Conservation (phyloP, 345 rosid genomes). For the Mercurialis annua region DNA sequence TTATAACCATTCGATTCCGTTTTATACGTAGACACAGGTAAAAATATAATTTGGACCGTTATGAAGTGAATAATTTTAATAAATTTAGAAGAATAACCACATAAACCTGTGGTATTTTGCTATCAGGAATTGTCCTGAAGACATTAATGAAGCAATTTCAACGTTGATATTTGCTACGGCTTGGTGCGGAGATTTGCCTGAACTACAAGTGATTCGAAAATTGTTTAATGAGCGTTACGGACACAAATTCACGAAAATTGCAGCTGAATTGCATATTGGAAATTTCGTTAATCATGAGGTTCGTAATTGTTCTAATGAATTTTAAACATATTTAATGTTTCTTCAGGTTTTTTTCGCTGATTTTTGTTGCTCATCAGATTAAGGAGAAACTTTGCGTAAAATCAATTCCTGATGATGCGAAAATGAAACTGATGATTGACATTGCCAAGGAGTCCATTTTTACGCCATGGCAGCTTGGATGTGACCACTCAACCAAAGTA, state of each 20-base stretch:
- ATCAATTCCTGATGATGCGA: constrained; percentile 22
- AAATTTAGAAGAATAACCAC: neutral
- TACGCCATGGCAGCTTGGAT: constrained; percentile 2
- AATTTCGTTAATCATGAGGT: constrained; percentile 26
- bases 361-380: constrained; percentile 14
- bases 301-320: neutral
- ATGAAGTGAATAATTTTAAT: no score
- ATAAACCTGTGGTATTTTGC: neutral
- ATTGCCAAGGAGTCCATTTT: constrained; percentile 21
- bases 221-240: constrained; percentile 25
- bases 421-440: constrained; percentile 23
- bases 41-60: neutral
- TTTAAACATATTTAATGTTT: no score
- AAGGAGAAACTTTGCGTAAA: constrained; percentile 19
- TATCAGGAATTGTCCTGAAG: constrained; percentile 27
- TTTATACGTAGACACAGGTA: constrained; percentile 31
- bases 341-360: neutral
- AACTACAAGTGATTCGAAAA: constrained; percentile 22
- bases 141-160: constrained; percentile 36
- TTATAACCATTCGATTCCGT: constrained; percentile 15
- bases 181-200: constrained; percentile 36
- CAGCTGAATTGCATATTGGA: constrained; percentile 22
- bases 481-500: neutral
- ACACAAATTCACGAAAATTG: constrained; percentile 16
- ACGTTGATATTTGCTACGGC: constrained; percentile 29